phyloP scores from a whole-genome alignment of 306 rosid species.

The Lagenaria siceraria region DNA sequence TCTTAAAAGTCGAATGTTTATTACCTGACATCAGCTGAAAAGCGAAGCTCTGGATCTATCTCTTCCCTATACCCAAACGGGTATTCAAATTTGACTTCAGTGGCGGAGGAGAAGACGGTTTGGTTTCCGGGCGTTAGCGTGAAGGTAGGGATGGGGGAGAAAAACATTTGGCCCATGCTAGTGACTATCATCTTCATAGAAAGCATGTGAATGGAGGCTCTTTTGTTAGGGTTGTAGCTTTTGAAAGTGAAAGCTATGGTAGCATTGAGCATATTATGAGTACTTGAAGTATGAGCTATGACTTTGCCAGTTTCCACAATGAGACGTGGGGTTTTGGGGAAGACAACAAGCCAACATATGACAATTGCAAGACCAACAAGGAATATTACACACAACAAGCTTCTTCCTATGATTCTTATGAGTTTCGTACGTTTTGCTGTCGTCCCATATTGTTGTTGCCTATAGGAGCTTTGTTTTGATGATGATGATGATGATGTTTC shows the following conservation, averaged over 20 bases:
- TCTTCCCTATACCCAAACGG: background rate
- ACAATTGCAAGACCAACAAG: background rate
- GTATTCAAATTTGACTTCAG: background rate
- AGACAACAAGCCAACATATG: background rate
- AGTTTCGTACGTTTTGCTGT: background rate
- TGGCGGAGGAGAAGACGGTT: background rate
- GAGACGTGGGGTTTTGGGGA: background rate
- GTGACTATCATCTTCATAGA: background rate
- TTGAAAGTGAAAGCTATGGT: background rate
- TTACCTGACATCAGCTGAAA: background rate
- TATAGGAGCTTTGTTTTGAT: background rate
- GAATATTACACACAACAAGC: background rate
- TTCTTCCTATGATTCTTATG: background rate
- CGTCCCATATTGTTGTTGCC: background rate
- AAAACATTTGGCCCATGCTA: background rate
- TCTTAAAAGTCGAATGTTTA: too few species aligned
- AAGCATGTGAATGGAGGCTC: background rate
- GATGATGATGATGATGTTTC: background rate
- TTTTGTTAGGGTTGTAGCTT: background rate
- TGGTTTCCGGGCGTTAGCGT: background rate
- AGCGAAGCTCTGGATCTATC: background rate
- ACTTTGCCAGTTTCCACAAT: background rate
- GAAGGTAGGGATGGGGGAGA: background rate
- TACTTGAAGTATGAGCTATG: background rate
- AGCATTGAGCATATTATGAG: background rate